These are phyloP conservation scores for Penicillium aurantiogriseum DNA, from an alignment of 2,329 filamentous ascomycete genomes.

Conservation along the genomic window DNA sequence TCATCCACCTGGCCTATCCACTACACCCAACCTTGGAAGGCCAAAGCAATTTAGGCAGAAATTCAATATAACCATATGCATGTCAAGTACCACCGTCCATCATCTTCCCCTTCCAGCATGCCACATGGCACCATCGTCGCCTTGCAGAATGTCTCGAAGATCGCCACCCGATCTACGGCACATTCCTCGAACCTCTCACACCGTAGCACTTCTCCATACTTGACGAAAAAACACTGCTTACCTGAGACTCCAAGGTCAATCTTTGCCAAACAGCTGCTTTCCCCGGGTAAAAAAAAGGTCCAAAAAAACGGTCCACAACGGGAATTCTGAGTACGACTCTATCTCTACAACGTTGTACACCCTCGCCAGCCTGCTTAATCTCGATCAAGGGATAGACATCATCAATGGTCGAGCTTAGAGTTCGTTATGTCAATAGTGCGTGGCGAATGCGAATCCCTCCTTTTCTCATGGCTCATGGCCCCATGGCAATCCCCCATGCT, in stretches of 20 bases:
- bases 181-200: slow-evolving; percentile 19
- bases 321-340: slow-evolving; percentile 10
- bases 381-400: slow-evolving; percentile 17
- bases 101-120: slow-evolving; percentile 9
- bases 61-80: slow-evolving; percentile 4
- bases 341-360: slow-evolving; percentile 2
- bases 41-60: not conserved
- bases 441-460: not conserved
- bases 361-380: not conserved
- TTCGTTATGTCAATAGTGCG: slow-evolving; percentile 17
- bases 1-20: not conserved
- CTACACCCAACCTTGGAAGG: no score
- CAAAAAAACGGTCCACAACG: not conserved
- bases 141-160: slow-evolving; percentile 26
- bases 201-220: slow-evolving; percentile 28
- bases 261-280: not conserved
- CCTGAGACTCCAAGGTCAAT: not conserved
- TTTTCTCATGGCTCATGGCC: slow-evolving; percentile 1
- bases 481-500: slow-evolving; percentile 4
- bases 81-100: slow-evolving; percentile 10
- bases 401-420: slow-evolving; percentile 3
- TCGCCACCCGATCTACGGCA: slow-evolving; percentile 19
- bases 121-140: slow-evolving; percentile 27
- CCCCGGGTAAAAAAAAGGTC: not conserved
- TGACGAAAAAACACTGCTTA: not conserved